Evolutionary conservation across 495 filamentous ascomycete genomes (phyloP).

Genomic region (Daldinia childiae): DNA sequence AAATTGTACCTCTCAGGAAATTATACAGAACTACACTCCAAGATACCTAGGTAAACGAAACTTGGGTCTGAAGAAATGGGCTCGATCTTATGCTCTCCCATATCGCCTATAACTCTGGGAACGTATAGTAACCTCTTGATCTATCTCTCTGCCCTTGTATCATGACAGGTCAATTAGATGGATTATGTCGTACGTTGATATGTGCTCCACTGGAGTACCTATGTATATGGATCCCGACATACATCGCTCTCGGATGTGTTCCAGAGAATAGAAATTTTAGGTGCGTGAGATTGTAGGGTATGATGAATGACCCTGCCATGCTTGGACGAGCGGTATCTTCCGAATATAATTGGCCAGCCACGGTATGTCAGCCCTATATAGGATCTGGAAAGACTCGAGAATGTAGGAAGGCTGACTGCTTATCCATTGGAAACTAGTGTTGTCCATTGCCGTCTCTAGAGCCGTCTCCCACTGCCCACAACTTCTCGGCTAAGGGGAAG

Average conservation of each 20-base stretch:
- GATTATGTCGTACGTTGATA: background rate
- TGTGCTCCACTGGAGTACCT: background rate
- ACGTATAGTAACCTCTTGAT: background rate
- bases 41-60: background rate
- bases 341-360: background rate
- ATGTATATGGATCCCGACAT: background rate
- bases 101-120: background rate
- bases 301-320: slow-evolving; percentile 12
- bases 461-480: background rate
- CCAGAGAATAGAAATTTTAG: slow-evolving; percentile 3
- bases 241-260: background rate
- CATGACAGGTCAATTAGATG: background rate
- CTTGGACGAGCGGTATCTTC: slow-evolving; percentile 2
- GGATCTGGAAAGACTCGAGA: background rate
- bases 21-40: background rate
- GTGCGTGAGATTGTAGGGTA: slow-evolving; percentile 18
- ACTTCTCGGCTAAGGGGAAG: background rate
- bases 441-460: background rate
- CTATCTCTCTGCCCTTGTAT: background rate
- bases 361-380: slow-evolving; percentile 11
- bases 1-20: background rate
- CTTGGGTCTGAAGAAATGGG: background rate
- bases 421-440: background rate
- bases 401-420: background rate
- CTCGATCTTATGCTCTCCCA: background rate